Percentiles rank a stretch among this genome's conserved stretches.
phyloP scores from a whole-genome alignment of 805 yeast genomes.

The Maudiozyma serrabonitensis region DNA sequence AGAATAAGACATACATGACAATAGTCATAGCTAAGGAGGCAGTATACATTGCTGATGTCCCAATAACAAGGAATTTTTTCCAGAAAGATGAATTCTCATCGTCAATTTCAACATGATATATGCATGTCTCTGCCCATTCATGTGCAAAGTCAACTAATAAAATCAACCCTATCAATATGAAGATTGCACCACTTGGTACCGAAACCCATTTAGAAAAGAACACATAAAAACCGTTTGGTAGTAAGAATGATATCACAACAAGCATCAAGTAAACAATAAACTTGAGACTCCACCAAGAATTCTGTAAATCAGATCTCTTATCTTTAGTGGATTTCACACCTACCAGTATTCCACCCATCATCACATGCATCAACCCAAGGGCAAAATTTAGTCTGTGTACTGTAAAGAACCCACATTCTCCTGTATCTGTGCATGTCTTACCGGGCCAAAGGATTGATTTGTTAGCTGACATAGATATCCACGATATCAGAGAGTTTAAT shows the following conservation, averaged over 20 bases:
- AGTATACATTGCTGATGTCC: constrained; percentile 77
- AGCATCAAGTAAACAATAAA: constrained; percentile 48
- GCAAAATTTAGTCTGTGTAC: constrained; percentile 91
- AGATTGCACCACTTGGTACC: constrained; percentile 71
- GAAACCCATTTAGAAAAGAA: constrained; percentile 89
- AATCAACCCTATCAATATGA: constrained; percentile 82
- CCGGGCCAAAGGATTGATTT: constrained; percentile 69
- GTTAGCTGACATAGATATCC: constrained; percentile 79
- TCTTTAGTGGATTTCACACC: constrained; percentile 72
- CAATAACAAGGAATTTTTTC: constrained; percentile 74
- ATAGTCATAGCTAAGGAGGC: constrained; percentile 64
- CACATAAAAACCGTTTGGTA: constrained; percentile 81
- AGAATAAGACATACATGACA: constrained; percentile 74
- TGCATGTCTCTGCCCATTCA: constrained; percentile 95
- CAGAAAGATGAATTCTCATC: constrained; percentile 53
- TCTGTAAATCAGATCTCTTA: constrained; percentile 75
- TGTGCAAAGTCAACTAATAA: constrained; percentile 94
- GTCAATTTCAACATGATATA: constrained; percentile 80
- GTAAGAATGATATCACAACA: constrained; percentile 53
- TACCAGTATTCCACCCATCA: constrained; percentile 55
- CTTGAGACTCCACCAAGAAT: constrained; percentile 85
- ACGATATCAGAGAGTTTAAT: constrained; percentile 71
- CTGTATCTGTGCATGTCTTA: constrained; percentile 68
- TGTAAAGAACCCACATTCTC: constrained; percentile 86
- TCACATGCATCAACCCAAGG: constrained; percentile 66